These are phyloP conservation scores for Tylopilus sp. DNA, from an alignment of 1,284 basidiomycete species.

Conservation along the genomic window DNA sequence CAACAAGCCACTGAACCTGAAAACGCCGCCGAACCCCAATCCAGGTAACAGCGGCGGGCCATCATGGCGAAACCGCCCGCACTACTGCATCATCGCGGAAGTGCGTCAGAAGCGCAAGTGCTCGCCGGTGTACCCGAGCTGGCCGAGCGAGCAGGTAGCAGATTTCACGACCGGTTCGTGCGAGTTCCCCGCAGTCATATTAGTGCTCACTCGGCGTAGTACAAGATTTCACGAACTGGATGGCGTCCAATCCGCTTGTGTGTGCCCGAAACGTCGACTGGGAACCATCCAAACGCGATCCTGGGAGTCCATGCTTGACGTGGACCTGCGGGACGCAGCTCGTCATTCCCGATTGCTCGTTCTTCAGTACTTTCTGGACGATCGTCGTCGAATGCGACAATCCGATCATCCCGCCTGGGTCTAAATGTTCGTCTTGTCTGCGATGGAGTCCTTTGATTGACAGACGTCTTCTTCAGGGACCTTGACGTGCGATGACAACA, in stretches of 20 bases:
- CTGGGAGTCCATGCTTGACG: not conserved
- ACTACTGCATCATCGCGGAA: conserved; percentile 14
- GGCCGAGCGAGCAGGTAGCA: conserved; percentile 7
- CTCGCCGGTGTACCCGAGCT: conserved; percentile 1
- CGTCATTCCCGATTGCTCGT: not conserved
- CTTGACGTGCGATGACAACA: conserved; percentile 4
- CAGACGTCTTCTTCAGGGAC: not conserved
- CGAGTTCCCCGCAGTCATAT: not conserved
- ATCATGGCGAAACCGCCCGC: not conserved
- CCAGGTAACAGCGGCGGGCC: not conserved
- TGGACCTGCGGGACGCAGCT: conserved; percentile 8
- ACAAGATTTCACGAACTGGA: conserved; percentile 7
- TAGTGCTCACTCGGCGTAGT: not conserved
- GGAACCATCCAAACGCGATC: not conserved
- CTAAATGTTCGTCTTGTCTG: conserved; percentile 1
- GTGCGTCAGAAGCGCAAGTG: conserved; percentile 14
- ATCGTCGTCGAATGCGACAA: conserved; percentile 13
- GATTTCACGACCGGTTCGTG: conserved; percentile 6
- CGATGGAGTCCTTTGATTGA: not conserved
- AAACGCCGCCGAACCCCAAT: not conserved
- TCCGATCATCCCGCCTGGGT: not conserved
- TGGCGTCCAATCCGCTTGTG: not conserved
- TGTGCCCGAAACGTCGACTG: conserved; percentile 11
- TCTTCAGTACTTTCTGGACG: conserved; percentile 4
- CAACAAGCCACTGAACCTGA: not conserved